Percentiles rank a stretch among this genome's conserved stretches.
phyloP scores from a whole-genome alignment of 495 filamentous ascomycete species.

The Chaetomidium leptoderma region DNA sequence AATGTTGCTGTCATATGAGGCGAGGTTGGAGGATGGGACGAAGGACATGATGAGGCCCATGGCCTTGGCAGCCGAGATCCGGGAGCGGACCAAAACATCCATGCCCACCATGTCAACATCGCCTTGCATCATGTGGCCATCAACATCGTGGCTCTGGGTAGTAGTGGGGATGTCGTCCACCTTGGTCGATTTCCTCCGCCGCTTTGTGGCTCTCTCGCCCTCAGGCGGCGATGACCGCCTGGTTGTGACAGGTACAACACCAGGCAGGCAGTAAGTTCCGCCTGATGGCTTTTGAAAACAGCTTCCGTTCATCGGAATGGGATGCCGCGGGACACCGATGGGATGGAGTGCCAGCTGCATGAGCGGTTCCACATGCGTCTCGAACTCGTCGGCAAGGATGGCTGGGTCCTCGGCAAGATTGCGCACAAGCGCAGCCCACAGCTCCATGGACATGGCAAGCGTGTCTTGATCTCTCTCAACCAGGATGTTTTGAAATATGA shows the following conservation, averaged over 20 bases:
- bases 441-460: conserved; percentile 72
- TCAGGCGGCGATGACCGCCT: conserved; percentile 61
- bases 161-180: conserved; percentile 61
- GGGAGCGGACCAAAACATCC: conserved; percentile 82
- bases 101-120: conserved; percentile 90
- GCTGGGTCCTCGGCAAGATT: conserved; percentile 56
- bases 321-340: conserved; percentile 83
- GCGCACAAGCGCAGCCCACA: conserved; percentile 76
- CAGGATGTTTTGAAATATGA: conserved; percentile 91
- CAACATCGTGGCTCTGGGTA: conserved; percentile 79
- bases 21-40: conserved; percentile 48
- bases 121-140: conserved; percentile 95
- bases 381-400: conserved; percentile 60
- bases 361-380: conserved; percentile 66
- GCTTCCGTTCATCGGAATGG: conserved; percentile 80
- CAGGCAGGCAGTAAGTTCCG: conserved; percentile 60
- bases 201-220: conserved; percentile 54
- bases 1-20: conserved; percentile 54
- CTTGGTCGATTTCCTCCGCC: conserved; percentile 77
- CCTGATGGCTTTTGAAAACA: conserved; percentile 96
- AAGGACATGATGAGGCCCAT: conserved; percentile 69
- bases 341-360: conserved; percentile 79
- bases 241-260: conserved; percentile 41
- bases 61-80: conserved; percentile 77
- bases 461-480: conserved; percentile 81